Evolutionary conservation across 257 asterid genomes (phyloP), one percentile per base, ranked within the genome.

Genomic region (Solanum sejunctum): DNA sequence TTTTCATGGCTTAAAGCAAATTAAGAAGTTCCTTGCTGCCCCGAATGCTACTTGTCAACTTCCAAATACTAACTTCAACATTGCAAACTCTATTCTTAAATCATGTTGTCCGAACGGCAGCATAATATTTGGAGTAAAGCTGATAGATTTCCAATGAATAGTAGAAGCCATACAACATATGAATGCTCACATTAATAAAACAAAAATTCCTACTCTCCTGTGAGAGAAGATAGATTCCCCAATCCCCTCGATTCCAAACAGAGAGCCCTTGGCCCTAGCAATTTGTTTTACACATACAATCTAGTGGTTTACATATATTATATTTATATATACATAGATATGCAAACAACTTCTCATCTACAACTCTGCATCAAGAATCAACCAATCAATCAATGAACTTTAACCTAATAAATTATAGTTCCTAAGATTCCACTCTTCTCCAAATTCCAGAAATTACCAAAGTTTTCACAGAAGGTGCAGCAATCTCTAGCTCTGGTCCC

Each of bases 181-280:
- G 28, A 75, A 8, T 5, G 15, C 61, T 49, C 23, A 49, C 61
- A 49, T 13, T 75, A 70, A 10, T 39, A 70, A 70, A 52, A 39
- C 41, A 69, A 69, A 23, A 69, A 9, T 2, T 69, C 77, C 79
- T 71, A 71, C 6, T 11, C 71, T 80, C 67, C 51, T 84, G 92
- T 86, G 49, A 78, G 88, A 85, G 89, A 88, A 71, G 41, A 87
- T 69, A 83, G 87, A 85, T 88, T 52, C 85, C 69, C 60, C 69
- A 85, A 87, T 52, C 85, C 69, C 60, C 69, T 81, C 91, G 85
- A 66, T 79, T 88, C 85, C 90, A 78, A 54, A 90, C 92, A 87
- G 93, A 93, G 94, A 86, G 95, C 92, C 81, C 57, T 49, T 75
- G 15, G 81, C 13, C 43, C 21, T 75, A 83, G 83, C 86, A 86